Evolutionary conservation across 495 filamentous ascomycete genomes (phyloP), one percentile per base, ranked within the genome.

Genomic region (Trichoderma gamsii): DNA sequence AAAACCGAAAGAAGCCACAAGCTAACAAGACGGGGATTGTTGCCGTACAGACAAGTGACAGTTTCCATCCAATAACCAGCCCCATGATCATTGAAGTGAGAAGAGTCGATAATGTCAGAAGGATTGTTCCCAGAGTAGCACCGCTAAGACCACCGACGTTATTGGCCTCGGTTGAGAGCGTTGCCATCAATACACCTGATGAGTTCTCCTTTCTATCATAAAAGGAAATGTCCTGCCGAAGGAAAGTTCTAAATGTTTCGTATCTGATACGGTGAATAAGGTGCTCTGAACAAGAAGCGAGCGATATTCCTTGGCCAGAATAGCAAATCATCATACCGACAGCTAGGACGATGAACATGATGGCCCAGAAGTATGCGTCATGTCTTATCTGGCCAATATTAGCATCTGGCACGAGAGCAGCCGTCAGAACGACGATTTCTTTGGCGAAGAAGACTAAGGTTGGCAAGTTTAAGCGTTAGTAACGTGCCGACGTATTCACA

Each of bases 261-360:
- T 90, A 84, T 69, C 94, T 85, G 6, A 90, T 88, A 16, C 92
- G 87, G 71, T 88, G 87, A 65, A 96, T 84, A 41, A 95, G 80
- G 38, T 83, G 80, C 76, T 94, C 91, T 2, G 89, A 91, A 76
- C 88, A 90, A 69, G 85, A 85, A 1, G 88, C 90, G 68, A 93
- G 90, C 4, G 41, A 23, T 12, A 87, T 67, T 44, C 90, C 91
- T 67, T 90, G 87, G 38, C 70, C 73, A 43, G 80, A 78, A 71
- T 87, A 87, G 7, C 46, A 41, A 52, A 94, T 73, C 69, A 97
- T 87, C 73, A 90, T 86, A 41, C 87, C 84, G 63, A 96, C 76
- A 18, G 90, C 95, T n/a, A 97, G 85, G 84, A 97, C 92, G 27
- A 98, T 84, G 76, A 95, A 99, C 93, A 99, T 97, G 68, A 88